phyloP scores from a whole-genome alignment of 257 asterid genomes.

The Pogostemon cablin region DNA sequence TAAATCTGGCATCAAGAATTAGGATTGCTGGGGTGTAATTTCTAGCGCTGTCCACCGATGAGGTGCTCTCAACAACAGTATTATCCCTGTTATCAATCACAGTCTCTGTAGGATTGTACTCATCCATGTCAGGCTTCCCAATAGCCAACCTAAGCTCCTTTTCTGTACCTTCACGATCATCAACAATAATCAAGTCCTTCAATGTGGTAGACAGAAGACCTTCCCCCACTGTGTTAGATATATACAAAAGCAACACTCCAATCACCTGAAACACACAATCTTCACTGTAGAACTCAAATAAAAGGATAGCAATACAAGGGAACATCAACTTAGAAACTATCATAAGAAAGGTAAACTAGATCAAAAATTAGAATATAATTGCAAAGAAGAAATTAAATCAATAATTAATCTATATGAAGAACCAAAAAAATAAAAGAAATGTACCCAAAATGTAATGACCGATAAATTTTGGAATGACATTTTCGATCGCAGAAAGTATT shows the following conservation, averaged over 20 bases:
- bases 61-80: slow-evolving; percentile 33
- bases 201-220: slow-evolving; percentile 82
- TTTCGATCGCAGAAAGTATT: not conserved
- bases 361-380: slow-evolving; percentile 21
- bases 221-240: slow-evolving; percentile 70
- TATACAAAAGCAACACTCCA: slow-evolving; percentile 88
- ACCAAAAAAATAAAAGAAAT: slow-evolving; percentile 18
- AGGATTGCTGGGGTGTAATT: slow-evolving; percentile 78
- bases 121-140: slow-evolving; percentile 71
- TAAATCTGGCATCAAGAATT: slow-evolving; percentile 80
- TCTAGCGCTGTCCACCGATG: slow-evolving; percentile 40
- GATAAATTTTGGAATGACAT: not conserved
- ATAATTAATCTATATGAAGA: slow-evolving; percentile 1
- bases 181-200: slow-evolving; percentile 79
- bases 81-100: slow-evolving; percentile 39
- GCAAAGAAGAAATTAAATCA: not conserved
- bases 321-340: not conserved
- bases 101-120: slow-evolving; percentile 44
- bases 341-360: slow-evolving; percentile 27
- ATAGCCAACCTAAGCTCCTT: slow-evolving; percentile 93
- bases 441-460: not conserved
- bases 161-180: slow-evolving; percentile 90
- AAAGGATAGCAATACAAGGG: slow-evolving; percentile 8
- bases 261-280: slow-evolving; percentile 60
- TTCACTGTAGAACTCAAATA: slow-evolving; percentile 29